Base-by-base conservation (phyloP, 768 basidiomycete species). In the Suillus fuscotomentosus region DNA sequence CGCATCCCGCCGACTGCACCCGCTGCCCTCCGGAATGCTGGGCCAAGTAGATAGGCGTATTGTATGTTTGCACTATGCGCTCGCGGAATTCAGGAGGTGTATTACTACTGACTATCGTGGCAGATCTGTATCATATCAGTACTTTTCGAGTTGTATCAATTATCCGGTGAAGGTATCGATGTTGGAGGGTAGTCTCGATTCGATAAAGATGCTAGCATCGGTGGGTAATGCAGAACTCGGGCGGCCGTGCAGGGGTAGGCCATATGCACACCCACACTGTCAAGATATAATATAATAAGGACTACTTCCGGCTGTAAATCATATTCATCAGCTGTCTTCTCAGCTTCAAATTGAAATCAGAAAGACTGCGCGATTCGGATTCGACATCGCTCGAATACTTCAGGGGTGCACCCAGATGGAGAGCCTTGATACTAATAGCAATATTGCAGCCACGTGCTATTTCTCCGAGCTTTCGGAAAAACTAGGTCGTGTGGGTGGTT, bases 1-100 rank as follows among this genome's bases (percentile, higher is more conserved):
- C 68, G 63, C n/a, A 14, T 22, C 4, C 50, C 67, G 41, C 63
- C 63, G 7, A 55, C 48, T 7, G 38, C 56, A 20, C 70, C 65
- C 0, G 27, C 60, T 24, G 38, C 55, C 3, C 31, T 60, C 36
- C 69, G 71, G 13, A 65, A 61, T 69, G 1, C 38, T 22, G 61
- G 22, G 34, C 4, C 41, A 36, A 60, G 39, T 57, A 60, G 55
- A 62, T 62, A 62, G 27, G 41, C 17, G 38, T 3, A 11, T 27
- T 39, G 17, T 42, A 24, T n/a, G 6, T 42, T 17, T 11, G 11
- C 6, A 6, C 15, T 20, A 41, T 59, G 17, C 17, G 24, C 57
- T 59, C 17, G 27, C 27, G 10, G 24, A 57, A 17, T 15, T 15
- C 22, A n/a, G n/a, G 55, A 41, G 39, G 24, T 42, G 31, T 31